These are phyloP conservation scores for Aspergillus pseudonomiae DNA, from an alignment of 2,329 filamentous ascomycete species.

Conservation along the genomic window DNA sequence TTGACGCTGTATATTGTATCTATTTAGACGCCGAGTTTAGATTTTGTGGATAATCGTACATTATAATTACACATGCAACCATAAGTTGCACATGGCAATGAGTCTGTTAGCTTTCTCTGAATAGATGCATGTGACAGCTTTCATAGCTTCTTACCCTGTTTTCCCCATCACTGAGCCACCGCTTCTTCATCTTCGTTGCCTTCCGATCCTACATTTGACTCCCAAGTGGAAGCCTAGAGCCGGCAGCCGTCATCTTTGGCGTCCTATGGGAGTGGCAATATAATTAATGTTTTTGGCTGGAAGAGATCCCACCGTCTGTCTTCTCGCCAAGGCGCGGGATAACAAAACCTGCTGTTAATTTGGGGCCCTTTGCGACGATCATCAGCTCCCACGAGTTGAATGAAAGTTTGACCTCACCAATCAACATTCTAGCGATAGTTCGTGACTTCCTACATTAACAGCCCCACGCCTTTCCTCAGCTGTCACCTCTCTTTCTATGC, in stretches of 20 bases:
- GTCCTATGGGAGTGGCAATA: not conserved
- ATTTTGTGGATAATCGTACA: not conserved
- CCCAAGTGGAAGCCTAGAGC: not conserved
- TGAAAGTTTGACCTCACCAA: conserved; percentile 3
- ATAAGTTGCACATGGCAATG: not conserved
- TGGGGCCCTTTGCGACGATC: not conserved
- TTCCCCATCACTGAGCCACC: not conserved
- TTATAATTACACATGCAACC: not conserved
- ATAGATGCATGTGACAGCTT: not conserved
- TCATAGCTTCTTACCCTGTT: not conserved
- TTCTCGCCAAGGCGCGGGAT: conserved; percentile 19
- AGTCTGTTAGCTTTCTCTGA: not conserved
- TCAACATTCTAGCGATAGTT: not conserved
- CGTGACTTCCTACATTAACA: not conserved
- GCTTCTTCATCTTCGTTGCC: not conserved
- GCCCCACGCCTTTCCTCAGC: not conserved
- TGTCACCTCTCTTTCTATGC: not conserved
- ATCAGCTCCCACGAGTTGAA: not conserved
- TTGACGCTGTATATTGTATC: not conserved
- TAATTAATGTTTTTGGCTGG: not conserved
- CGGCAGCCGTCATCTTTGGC: not conserved
- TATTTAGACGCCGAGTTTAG: not conserved
- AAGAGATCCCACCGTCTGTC: not conserved
- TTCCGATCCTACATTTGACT: not conserved
- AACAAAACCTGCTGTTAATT: not conserved